These are phyloP conservation scores for Inonotus hispidus DNA, from an alignment of 1,284 basidiomycete genomes.

Conservation along the genomic window DNA sequence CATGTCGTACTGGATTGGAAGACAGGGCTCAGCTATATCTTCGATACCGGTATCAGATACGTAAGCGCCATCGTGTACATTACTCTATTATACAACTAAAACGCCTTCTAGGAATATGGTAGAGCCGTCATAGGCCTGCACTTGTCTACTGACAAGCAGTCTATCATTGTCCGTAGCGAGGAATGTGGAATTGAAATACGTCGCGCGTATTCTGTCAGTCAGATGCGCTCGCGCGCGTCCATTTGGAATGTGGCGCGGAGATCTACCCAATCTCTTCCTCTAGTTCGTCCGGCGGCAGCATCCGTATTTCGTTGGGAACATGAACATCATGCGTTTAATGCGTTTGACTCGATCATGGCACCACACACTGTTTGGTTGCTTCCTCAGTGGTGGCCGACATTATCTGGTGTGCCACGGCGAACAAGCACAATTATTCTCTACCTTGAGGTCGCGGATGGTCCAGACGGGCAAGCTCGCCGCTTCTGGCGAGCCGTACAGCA, in stretches of 20 bases:
- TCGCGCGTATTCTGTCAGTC: conserved; percentile 9
- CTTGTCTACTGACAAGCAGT: conserved; percentile 11
- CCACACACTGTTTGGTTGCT: conserved; percentile 18
- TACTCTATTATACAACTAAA: background rate
- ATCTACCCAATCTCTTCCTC: background rate
- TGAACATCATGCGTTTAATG: conserved; percentile 6
- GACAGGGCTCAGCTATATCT: conserved; percentile 12
- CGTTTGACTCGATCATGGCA: conserved; percentile 4
- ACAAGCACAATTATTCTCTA: conserved; percentile 14
- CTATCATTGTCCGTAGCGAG: conserved; percentile 14
- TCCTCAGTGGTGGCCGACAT: conserved; percentile 20
- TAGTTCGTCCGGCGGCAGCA: background rate
- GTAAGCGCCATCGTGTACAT: conserved; percentile 1
- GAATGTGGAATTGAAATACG: conserved; percentile 11
- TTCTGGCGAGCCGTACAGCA: conserved; percentile 16
- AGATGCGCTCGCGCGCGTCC: conserved; percentile 1
- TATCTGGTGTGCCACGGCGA: conserved; percentile 11
- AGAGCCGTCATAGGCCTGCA: conserved; percentile 15
- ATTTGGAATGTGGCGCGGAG: conserved; percentile 8
- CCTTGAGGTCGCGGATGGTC: background rate
- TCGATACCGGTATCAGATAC: conserved; percentile 16
- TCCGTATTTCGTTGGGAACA: conserved; percentile 12
- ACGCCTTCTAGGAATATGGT: conserved; percentile 14
- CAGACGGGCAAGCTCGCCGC: background rate
- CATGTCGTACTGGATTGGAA: conserved; percentile 17